Conservation (phyloP, 1,139 yeast genomes). For the Suzukiozyma palmioleophila region DNA sequence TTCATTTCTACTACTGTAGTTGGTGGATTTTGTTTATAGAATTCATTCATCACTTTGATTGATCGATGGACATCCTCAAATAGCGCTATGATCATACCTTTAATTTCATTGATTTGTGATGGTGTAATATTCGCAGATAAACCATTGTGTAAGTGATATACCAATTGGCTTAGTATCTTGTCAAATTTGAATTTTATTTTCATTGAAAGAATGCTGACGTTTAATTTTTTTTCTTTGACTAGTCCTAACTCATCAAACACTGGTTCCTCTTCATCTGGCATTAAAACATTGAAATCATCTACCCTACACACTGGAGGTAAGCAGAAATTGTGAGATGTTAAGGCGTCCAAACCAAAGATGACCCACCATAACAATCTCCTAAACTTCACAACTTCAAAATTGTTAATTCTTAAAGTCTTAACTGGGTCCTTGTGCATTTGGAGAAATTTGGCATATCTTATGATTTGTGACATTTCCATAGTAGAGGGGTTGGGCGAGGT, state of each 20-base stretch:
- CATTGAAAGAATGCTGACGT: constrained; percentile 39
- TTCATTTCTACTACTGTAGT: constrained; percentile 39
- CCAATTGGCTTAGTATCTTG: constrained; percentile 49
- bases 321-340: constrained; percentile 54
- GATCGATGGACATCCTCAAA: constrained; percentile 47
- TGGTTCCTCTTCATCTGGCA: constrained; percentile 49
- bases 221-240: constrained; percentile 23
- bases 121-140: constrained; percentile 31
- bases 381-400: constrained; percentile 45
- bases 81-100: constrained; percentile 44
- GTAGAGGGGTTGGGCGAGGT: constrained; percentile 54
- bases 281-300: constrained; percentile 53
- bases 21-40: constrained; percentile 24
- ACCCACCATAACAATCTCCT: constrained; percentile 65
- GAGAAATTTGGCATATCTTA: constrained; percentile 51
- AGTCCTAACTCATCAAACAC: constrained; percentile 20
- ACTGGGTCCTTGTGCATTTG: constrained; percentile 59
- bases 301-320: constrained; percentile 52
- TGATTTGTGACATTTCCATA: constrained; percentile 46
- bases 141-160: constrained; percentile 39
- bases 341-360: constrained; percentile 54
- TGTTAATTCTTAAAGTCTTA: constrained; percentile 42
- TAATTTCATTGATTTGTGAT: constrained; percentile 40
- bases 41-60: constrained; percentile 26
- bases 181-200: constrained; percentile 52